phyloP scores from a whole-genome alignment of 169 alveolate species.

The Eimeria necatrix region DNA sequence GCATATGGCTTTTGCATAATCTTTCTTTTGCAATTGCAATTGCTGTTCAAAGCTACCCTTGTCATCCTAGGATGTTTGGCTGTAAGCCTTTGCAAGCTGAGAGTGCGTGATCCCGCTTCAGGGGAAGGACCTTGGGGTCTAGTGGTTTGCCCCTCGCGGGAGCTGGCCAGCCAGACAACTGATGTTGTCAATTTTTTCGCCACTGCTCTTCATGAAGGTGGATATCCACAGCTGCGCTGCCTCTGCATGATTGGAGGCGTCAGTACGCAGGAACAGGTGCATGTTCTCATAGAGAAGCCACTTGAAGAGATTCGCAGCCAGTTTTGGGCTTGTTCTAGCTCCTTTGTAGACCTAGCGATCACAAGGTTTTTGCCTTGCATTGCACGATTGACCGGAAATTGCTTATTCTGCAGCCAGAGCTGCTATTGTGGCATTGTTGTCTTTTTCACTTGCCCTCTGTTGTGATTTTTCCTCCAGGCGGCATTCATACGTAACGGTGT shows the following conservation, averaged over 20 bases:
- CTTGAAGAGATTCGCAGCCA: no score
- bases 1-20: no score
- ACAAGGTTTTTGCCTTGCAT: no score
- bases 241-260: constrained; percentile 92
- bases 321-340: no score
- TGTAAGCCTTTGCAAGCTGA: not conserved
- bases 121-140: constrained; percentile 96
- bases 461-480: constrained; percentile 7
- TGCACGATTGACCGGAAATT: no score
- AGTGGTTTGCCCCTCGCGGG: constrained; percentile 96
- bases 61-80: not conserved
- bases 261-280: constrained; percentile 86
- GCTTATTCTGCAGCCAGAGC: no score
- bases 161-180: constrained; percentile 95
- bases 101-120: constrained; percentile 70
- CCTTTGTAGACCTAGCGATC: no score
- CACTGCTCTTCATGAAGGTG: constrained; percentile 84
- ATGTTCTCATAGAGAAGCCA: not conserved
- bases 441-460: not conserved
- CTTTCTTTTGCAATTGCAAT: no score
- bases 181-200: constrained; percentile 90
- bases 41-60: no score
- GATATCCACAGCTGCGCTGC: constrained; percentile 86
- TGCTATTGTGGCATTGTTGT: no score
- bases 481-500: constrained; percentile 90